Evolutionary conservation across 768 basidiomycete species (phyloP), one percentile per base, ranked within the genome.

Genomic region (Naematelia encephala): DNA sequence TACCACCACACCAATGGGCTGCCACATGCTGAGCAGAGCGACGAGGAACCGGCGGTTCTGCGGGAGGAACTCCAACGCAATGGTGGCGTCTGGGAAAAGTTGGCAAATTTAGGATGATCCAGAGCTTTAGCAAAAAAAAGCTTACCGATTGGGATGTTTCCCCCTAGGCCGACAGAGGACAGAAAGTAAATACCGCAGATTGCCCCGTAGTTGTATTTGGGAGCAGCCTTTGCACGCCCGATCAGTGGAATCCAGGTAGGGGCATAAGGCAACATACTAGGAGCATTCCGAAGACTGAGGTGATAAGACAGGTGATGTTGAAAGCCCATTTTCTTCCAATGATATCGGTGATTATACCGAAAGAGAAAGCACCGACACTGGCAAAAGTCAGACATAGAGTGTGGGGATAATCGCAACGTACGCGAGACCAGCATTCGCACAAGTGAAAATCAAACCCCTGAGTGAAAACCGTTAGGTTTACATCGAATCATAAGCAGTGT

Each of bases 1-100:
- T n/a, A 82, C 69, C 3, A 84, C 78, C 43, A 76, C 84, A 78
- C 27, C 84, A 80, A 57, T 80, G 48, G 57, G 83, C 78, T 72
- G 69, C 56, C 45, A 72, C 11, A 79, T 78, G 14, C 82, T 82
- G 2, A 85, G 79, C 8, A 84, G 76, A 3, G 79, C 29, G 42
- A 84, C 83, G 77, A 74, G 83, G 80, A 51, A 82, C 78, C 59
- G 74, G n/a, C 69, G 52, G 52, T 64, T 63, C 61, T 64, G 67
- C 14, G 63, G 64, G 4, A 70, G 62, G 46, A 74, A 66, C 47
- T 74, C 76, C 54, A 75, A 63, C 16, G 57, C 64, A 67, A 79
- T 78, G 11, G 73, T 69, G 0, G 78, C 66, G 44, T 46, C n/a
- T n/a, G n/a, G n/a, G n/a, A n/a, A n/a, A n/a, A n/a, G n/a, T n/a